These are phyloP conservation scores for Litchi chinensis DNA, from an alignment of 345 rosid species.

Conservation along the genomic window DNA sequence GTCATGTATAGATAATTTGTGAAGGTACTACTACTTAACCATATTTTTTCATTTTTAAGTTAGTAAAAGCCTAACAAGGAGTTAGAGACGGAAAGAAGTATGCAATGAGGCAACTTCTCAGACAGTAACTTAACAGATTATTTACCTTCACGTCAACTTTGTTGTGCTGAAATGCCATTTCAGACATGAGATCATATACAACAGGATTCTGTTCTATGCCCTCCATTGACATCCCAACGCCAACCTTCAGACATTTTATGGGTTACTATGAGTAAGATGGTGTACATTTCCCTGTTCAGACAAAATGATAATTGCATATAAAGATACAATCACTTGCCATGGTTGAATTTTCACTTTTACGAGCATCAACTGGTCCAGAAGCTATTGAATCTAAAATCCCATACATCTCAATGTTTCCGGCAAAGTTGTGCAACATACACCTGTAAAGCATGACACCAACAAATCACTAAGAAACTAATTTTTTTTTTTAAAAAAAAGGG, in stretches of 20 bases:
- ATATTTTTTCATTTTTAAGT: neutral
- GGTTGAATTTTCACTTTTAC: conserved; percentile 56
- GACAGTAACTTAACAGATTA: neutral
- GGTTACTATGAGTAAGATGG: neutral
- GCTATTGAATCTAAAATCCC: conserved; percentile 68
- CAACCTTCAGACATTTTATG: conserved; percentile 50
- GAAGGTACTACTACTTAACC: neutral
- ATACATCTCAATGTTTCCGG: conserved; percentile 77
- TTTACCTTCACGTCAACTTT: conserved; percentile 66
- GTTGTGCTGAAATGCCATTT: conserved; percentile 68
- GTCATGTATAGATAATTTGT: neutral
- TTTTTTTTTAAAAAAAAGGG: neutral
- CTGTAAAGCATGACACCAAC: conserved; percentile 35
- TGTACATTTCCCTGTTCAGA: neutral
- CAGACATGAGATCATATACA: conserved; percentile 76
- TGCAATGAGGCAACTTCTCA: neutral
- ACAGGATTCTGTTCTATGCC: conserved; percentile 84
- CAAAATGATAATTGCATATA: neutral
- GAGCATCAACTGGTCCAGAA: conserved; percentile 69
- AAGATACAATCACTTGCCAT: conserved; percentile 46
- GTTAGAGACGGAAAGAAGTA: neutral
- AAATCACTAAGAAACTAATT: conserved; percentile 8
- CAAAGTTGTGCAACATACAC: conserved; percentile 86
- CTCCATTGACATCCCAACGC: conserved; percentile 81
- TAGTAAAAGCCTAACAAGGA: neutral